These are phyloP conservation scores for Aspergillus flavus DNA, from an alignment of 2,329 filamentous ascomycete genomes.

Conservation along the genomic window DNA sequence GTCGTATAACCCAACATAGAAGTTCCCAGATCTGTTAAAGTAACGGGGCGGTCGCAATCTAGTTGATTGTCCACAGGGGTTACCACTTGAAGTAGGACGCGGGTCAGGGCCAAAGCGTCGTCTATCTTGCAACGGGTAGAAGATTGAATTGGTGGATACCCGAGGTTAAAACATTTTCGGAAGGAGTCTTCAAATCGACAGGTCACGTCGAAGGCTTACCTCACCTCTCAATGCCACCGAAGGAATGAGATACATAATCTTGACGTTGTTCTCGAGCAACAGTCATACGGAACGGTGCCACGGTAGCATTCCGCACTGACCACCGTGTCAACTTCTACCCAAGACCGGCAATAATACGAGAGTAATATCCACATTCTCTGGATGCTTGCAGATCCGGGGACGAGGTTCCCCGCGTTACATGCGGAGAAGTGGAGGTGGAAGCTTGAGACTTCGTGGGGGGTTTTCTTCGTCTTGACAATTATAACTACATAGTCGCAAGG, in stretches of 20 bases:
- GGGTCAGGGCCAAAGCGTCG: neutral
- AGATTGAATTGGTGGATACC: neutral
- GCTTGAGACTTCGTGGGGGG: neutral
- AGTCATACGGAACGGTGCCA: neutral
- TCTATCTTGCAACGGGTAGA: no score
- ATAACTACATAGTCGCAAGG: no score
- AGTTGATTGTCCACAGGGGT: neutral
- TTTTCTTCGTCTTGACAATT: neutral
- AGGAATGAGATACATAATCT: neutral
- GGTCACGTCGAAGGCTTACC: neutral
- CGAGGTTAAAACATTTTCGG: neutral
- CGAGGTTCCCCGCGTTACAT: neutral
- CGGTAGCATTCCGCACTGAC: neutral
- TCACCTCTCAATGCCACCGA: neutral
- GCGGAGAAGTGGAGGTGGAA: conserved; percentile 4
- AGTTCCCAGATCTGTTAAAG: neutral
- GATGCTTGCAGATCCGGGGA: conserved; percentile 7
- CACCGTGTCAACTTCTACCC: neutral
- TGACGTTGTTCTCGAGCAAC: neutral
- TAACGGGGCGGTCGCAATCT: neutral
- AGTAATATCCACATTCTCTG: neutral
- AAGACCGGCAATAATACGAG: neutral
- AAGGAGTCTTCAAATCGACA: neutral
- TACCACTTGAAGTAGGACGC: neutral
- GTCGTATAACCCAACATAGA: neutral